These are phyloP conservation scores for Penicillium sp. DNA, from an alignment of 2,329 filamentous ascomycete genomes.

Conservation along the genomic window DNA sequence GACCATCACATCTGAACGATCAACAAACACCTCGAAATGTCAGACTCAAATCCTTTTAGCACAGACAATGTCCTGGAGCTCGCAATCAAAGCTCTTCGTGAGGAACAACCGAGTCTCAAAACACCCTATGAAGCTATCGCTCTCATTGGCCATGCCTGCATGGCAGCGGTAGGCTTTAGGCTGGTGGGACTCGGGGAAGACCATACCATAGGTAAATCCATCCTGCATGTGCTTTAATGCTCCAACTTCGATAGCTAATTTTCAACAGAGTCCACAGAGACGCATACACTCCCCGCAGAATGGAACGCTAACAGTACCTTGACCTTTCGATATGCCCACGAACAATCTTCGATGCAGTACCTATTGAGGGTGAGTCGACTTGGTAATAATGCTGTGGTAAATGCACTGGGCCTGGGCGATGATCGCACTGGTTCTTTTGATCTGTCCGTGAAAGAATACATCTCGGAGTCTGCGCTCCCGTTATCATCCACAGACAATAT, in stretches of 20 bases:
- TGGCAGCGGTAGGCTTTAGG: slow-evolving; percentile 76
- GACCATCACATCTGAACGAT: background rate
- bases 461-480: slow-evolving; percentile 63
- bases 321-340: slow-evolving; percentile 83
- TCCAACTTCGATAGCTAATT: background rate
- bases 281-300: slow-evolving; percentile 61
- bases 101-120: slow-evolving; percentile 33
- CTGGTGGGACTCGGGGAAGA: slow-evolving; percentile 84
- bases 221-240: background rate
- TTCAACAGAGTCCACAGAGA: slow-evolving; percentile 28
- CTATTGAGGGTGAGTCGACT: slow-evolving; percentile 79
- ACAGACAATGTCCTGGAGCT: slow-evolving; percentile 33
- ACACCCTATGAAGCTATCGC: slow-evolving; percentile 75
- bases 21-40: slow-evolving; percentile 6
- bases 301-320: slow-evolving; percentile 78
- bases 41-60: slow-evolving; percentile 24
- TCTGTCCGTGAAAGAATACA: slow-evolving; percentile 70
- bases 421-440: slow-evolving; percentile 81
- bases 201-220: slow-evolving; percentile 62
- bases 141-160: slow-evolving; percentile 79
- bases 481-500: slow-evolving; percentile 40
- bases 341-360: slow-evolving; percentile 81
- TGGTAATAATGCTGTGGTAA: slow-evolving; percentile 79
- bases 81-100: slow-evolving; percentile 32
- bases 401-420: slow-evolving; percentile 75